Percentiles rank a stretch among this genome's conserved stretches.
phyloP scores from a whole-genome alignment of 192 early-diverging fungal genomes.

The Piromyces sp. region DNA sequence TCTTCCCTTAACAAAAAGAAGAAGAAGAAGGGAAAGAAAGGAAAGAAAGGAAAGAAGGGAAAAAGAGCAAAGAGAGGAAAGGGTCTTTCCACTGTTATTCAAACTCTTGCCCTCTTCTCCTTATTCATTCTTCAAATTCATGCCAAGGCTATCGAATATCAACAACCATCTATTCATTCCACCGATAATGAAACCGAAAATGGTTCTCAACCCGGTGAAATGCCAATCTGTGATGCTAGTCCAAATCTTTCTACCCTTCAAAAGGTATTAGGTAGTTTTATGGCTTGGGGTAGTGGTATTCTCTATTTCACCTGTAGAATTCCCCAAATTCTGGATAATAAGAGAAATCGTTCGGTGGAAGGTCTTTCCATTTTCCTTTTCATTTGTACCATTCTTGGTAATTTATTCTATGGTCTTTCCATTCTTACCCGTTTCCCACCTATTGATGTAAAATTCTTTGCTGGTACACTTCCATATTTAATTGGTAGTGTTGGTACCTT shows the following conservation, averaged over 20 bases:
- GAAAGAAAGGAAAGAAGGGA: background rate
- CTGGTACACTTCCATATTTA: constrained; percentile 17
- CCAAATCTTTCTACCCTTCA: background rate
- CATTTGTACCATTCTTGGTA: constrained; percentile 62
- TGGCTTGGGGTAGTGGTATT: constrained; percentile 55
- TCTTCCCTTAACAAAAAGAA: background rate
- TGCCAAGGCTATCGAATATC: background rate
- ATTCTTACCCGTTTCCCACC: constrained; percentile 12
- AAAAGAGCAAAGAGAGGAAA: background rate
- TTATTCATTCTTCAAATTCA: background rate
- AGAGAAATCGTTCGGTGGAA: constrained; percentile 45
- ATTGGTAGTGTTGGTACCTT: constrained; percentile 16
- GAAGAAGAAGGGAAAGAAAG: background rate
- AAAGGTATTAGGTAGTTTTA: constrained; percentile 12
- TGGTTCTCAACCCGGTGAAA: no score
- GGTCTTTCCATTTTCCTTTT: constrained; percentile 73
- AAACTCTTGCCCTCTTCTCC: background rate
- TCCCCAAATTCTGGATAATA: constrained; percentile 72
- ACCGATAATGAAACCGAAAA: background rate
- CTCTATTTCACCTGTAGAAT: constrained; percentile 55
- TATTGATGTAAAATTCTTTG: constrained; percentile 9
- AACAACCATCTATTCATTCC: background rate
- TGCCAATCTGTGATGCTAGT: background rate
- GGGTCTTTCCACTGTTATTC: background rate
- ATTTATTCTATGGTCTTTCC: constrained; percentile 23